Evolutionary conservation across 1,284 basidiomycete genomes (phyloP), one percentile per base, ranked within the genome.

Genomic region (Agroathelia rolfsii): DNA sequence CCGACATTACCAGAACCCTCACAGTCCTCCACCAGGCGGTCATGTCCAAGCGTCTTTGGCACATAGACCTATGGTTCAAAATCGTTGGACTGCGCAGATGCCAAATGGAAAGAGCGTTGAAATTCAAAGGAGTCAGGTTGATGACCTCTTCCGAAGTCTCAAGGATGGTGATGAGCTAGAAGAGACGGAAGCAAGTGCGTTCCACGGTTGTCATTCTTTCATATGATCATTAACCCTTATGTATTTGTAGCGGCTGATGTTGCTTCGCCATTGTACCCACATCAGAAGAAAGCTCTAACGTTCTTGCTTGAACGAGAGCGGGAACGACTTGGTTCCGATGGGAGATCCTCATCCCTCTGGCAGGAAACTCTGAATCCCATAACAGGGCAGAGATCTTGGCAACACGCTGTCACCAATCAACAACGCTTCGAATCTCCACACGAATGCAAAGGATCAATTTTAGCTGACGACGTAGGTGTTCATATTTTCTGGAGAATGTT

Each of bases 201-300:
- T 28, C 11, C 32, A 32, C 15, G 6, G 22, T 12, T 24, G 28
- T 40, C 30, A 41, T 32, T 22, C 42, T 38, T 37, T 39, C 25
- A 33, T 31, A 29, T 21, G 24, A 32, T 13, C 14, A 31, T 20
- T 41, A 31, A 36, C 32, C 38, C 46, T 33, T 47, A 37, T 52
- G 44, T 28, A 38, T 46, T 13, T 42, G 37, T 49, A 90, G 86
- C 68, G 28, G 58, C 72, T n/a, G 77, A 89, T 48, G 76, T 98
- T 40, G 79, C 78, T 21, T 95, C 95, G n/a, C 69, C 60, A 27
- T 66, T 99, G 6, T 97, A 97, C 56, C 86, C 92, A 11, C 95
- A 99, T 62, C 95, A 99, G 62, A 94, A 94, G 61, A 94, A 95
- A 56, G 95, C 93, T 14, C 67, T 99, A 14, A 90, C 93, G 1